Evolutionary conservation across 139 green algal species (phyloP).

Genomic region (Micractinium conductrix): DNA sequence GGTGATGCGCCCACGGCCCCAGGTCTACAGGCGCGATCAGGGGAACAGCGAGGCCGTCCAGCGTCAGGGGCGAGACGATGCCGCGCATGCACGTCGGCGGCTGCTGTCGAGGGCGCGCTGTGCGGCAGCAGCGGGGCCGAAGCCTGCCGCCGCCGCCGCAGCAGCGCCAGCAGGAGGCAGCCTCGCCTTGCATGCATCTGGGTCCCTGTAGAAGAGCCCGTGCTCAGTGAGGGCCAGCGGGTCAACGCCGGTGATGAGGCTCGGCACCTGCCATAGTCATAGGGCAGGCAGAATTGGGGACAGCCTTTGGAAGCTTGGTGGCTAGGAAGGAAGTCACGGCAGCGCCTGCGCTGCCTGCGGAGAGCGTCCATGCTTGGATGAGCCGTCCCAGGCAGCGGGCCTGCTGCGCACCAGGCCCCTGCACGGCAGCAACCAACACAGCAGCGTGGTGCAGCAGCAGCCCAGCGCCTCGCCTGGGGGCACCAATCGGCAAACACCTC

Average conservation of each 20-base stretch:
- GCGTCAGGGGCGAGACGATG: not conserved
- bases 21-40: not conserved
- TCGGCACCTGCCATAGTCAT: not conserved
- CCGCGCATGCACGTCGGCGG: not conserved
- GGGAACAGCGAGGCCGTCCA: not conserved
- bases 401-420: not conserved
- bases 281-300: too few relatives aligned
- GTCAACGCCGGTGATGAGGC: conserved; percentile 4
- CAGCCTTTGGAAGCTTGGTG: too few relatives aligned
- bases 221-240: conserved; percentile 24
- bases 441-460: not conserved
- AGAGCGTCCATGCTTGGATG: too few relatives aligned
- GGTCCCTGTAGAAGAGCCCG: not conserved
- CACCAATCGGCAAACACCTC: not conserved
- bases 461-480: not conserved
- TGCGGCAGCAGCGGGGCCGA: too few relatives aligned
- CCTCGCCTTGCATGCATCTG: not conserved
- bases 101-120: too few relatives aligned
- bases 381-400: too few relatives aligned
- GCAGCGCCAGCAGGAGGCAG: too few relatives aligned
- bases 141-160: too few relatives aligned
- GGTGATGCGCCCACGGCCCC: conserved; percentile 13
- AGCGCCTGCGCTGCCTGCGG: too few relatives aligned
- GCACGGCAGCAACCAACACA: not conserved
- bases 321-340: too few relatives aligned